Conservation (phyloP, 306 rosid genomes). For the Nissolia schottii region DNA sequence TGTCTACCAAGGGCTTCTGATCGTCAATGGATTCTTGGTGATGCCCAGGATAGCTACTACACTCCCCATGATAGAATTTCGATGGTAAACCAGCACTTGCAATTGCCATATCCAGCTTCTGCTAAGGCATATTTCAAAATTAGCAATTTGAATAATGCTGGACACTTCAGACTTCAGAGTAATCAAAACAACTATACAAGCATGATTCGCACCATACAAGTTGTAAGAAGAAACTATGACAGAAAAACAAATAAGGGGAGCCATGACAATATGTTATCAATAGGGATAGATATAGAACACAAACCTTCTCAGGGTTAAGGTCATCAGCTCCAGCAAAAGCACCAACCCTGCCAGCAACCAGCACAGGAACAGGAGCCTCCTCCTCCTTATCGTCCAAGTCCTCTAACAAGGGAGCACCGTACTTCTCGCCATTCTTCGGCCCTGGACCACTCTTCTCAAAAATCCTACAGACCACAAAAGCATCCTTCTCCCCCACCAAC, state of each 20-base stretch:
- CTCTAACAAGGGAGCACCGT: conserved; percentile 90
- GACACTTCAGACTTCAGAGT: not conserved
- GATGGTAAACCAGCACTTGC: conserved; percentile 30
- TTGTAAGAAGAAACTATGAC: not conserved
- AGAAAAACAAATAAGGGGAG: too few relatives aligned
- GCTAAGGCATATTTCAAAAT: conserved; percentile 5
- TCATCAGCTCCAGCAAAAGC: conserved; percentile 36
- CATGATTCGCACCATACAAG: not conserved
- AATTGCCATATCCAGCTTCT: conserved; percentile 38
- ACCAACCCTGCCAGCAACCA: conserved; percentile 7
- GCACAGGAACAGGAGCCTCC: conserved; percentile 23
- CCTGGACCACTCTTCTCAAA: conserved; percentile 96
- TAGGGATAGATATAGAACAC: not conserved
- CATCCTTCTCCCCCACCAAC: conserved; percentile 56
- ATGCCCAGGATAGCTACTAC: conserved; percentile 47
- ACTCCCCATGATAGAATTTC: conserved; percentile 53
- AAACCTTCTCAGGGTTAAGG: conserved; percentile 62
- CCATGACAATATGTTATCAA: not conserved
- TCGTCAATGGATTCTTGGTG: conserved; percentile 35
- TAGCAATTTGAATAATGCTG: not conserved
- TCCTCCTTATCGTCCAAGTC: conserved; percentile 71
- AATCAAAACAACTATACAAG: not conserved
- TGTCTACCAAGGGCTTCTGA: conserved; percentile 32
- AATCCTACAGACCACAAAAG: conserved; percentile 83
- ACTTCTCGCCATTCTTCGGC: conserved; percentile 90